Evolutionary conservation across 768 basidiomycete species (phyloP), one percentile per base, ranked within the genome.

Genomic region (Leccinum longicurvipes): DNA sequence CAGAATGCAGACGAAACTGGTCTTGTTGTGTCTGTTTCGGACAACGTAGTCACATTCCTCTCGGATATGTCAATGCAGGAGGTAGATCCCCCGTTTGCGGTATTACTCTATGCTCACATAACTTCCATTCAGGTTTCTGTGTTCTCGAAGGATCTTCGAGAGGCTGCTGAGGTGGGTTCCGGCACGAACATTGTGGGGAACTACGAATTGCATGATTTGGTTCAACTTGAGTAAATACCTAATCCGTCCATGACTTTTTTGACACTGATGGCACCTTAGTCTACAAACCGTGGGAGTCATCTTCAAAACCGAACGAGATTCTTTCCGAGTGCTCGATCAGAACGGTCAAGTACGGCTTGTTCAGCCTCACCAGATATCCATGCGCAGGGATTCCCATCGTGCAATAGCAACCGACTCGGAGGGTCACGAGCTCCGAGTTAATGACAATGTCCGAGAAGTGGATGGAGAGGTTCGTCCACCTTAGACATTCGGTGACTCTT

Each of bases 61-160:
- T 96, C 93, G n/a, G 97, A 98, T 69, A 91, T 98, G 85, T 89
- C 90, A 3, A 86, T 94, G 84, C 89, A 93, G 64, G 96, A 98
- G 84, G 94, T 92, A 57, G 49, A 62, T 10, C 1, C n/a, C 45
- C 3, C 50, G 11, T 23, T 53, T 32, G 23, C 23, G 27, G 3
- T 23, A 34, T 25, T 24, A n/a, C 19, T 24, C 4, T 25, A 31
- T 53, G 47, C 48, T 60, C 52, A 63, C 55, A 39, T 47, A 48
- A 17, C 28, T 24, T 51, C 25, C 23, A 46, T 34, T 50, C 42
- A 96, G 93, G 89, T 98, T 49, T 93, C 93, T 25, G 96, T 97
- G 3, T 99, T 99, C 74, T 90, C 93, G 0, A 96, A 95, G 76
- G 97, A 99, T 73, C 77, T 99, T 24, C 87, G 97, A 62, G 94